Base-by-base conservation (phyloP, 2,329 filamentous ascomycete genomes). In the Hansfordia pulvinata region DNA sequence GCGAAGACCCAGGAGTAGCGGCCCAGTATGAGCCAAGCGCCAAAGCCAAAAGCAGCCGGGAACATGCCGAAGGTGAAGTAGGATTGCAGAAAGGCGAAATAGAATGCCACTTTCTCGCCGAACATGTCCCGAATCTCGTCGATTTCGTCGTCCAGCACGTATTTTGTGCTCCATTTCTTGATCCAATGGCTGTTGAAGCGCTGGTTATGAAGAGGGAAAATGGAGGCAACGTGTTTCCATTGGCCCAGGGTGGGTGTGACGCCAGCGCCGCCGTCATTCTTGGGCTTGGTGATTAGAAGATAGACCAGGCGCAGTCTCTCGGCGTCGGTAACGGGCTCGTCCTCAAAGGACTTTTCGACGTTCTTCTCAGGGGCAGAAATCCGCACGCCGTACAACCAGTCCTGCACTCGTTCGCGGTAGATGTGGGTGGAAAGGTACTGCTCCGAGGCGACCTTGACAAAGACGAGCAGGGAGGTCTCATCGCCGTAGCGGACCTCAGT, bases 311-410 rank as follows among this genome's bases (percentile, higher is more conserved):
- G 75, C 23, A 93, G 69, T 24, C 86, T 69, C 57, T 98, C 90
- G 13, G 88, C 82, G 46, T 93, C 83, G 20, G 77, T 83, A 30
- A 94, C 65, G 2, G 85, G 80, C 38, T 93, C 78, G 10, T 69
- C 58, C 31, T 75, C 60, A 27, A 92, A 68, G 10, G 76, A 69
- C 32, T 71, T 62, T 25, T 67, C 57, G 11, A 83, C 71, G 38
- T 92, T 75, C 44, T 74, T 76, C 30, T 74, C 68, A 0, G 88
- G 88, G 19, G 84, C 75, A 12, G 72, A 69, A 26, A 80, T 68
- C 35, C 84, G 76, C 29, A 94, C 78, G 27, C 86, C 85, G 47
- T 90, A 79, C 18, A 96, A 71, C 84, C 86, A 98, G 54, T 96
- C 90, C 47, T 85, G 81, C 11, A 94, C 76, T 36, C 90, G 74